Evolutionary conservation across 257 asterid genomes (phyloP).

Genomic region (Vinca minor): DNA sequence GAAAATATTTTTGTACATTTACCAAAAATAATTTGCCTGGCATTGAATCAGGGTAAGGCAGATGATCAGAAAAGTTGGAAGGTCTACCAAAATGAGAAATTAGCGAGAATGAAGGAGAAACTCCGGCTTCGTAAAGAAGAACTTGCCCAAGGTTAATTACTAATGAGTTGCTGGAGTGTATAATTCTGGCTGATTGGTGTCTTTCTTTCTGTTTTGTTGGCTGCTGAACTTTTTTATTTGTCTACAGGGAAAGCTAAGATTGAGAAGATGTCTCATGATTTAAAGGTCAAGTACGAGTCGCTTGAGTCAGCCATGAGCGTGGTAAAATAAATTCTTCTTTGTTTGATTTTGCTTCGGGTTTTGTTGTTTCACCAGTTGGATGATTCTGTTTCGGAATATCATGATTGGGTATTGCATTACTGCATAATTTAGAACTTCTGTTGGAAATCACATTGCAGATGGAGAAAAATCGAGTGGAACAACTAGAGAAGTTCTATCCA

Average conservation of each 20-base stretch:
- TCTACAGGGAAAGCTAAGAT: conserved; percentile 65
- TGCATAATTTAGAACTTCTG: conserved; percentile 13
- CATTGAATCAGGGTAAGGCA: conserved; percentile 72
- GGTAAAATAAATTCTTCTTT: conserved; percentile 34
- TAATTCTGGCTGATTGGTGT: not conserved
- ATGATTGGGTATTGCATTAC: not conserved
- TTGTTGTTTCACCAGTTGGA: not conserved
- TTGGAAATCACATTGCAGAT: conserved; percentile 50
- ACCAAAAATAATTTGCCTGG: not conserved
- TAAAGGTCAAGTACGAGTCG: conserved; percentile 51
- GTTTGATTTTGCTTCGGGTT: conserved; percentile 4
- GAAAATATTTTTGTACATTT: not conserved
- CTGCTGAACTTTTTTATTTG: conserved; percentile 23
- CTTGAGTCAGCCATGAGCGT: conserved; percentile 61
- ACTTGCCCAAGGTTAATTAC: conserved; percentile 55
- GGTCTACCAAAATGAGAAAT: conserved; percentile 72
- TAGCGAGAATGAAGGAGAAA: conserved; percentile 61
- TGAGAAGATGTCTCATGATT: conserved; percentile 58
- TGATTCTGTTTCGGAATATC: not conserved
- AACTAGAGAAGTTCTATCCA: conserved; percentile 80
- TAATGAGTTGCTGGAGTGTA: not conserved
- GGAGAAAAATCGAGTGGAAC: conserved; percentile 64
- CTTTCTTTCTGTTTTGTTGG: conserved; percentile 11
- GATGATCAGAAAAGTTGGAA: conserved; percentile 93
- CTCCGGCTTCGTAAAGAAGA: conserved; percentile 61